A percentile compares a stretch with the other conserved stretches of the same genome.
phyloP scores from a whole-genome alignment of 805 yeast genomes.

The Sporopachydermia lactativora region DNA sequence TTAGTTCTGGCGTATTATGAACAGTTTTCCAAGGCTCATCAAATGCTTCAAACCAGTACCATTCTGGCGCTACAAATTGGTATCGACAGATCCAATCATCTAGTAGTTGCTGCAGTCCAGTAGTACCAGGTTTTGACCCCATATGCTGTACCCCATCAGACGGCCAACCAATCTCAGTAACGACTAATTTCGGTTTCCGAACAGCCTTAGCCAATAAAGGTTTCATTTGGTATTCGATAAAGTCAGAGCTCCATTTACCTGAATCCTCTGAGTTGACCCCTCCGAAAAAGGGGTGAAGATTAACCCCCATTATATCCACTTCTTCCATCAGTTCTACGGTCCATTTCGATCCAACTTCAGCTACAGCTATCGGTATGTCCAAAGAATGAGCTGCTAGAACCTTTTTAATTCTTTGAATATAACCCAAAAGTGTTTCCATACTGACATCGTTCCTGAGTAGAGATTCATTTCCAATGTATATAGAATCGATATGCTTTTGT shows the following conservation, averaged over 20 bases:
- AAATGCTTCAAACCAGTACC: constrained; percentile 57
- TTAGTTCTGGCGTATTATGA: constrained; percentile 31
- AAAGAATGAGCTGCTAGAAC: constrained; percentile 22
- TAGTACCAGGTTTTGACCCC: constrained; percentile 31
- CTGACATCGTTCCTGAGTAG: constrained; percentile 37
- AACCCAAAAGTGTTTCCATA: constrained; percentile 22
- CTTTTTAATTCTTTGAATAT: constrained; percentile 27
- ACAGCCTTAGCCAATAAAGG: constrained; percentile 21
- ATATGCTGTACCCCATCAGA: constrained; percentile 38
- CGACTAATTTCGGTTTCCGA: constrained; percentile 21
- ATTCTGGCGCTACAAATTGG: constrained; percentile 24
- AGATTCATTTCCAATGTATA: constrained; percentile 52
- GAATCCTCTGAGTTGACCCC: constrained; percentile 37
- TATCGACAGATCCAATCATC: constrained; percentile 37
- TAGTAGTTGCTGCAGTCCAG: constrained; percentile 33
- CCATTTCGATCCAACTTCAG: constrained; percentile 40
- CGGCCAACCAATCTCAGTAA: constrained; percentile 69
- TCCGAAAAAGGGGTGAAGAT: constrained; percentile 55
- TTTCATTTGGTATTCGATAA: constrained; percentile 27
- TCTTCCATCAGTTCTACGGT: constrained; percentile 23
- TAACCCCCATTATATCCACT: constrained; percentile 48
- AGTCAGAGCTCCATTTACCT: constrained; percentile 38
- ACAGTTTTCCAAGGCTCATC: constrained; percentile 59
- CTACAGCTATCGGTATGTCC: constrained; percentile 43
- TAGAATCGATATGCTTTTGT: constrained; percentile 29